A percentile compares a stretch with the other conserved stretches of the same genome.
Evolutionary conservation across 129 eudicot species (phyloP).

Genomic region (Rutidosis leptorrhynchoides): DNA sequence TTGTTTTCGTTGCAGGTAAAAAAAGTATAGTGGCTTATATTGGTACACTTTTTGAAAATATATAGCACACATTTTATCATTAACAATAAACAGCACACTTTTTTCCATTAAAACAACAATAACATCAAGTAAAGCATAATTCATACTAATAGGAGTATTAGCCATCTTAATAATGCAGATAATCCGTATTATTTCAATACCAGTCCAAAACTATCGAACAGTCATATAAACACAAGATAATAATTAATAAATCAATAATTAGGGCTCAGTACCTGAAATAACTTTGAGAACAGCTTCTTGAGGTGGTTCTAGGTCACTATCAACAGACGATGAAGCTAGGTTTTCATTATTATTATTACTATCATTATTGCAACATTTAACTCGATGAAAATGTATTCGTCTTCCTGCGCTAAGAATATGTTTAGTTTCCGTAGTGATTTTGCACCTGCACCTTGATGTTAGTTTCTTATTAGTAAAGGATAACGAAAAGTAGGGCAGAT

Average conservation of each 20-base stretch:
- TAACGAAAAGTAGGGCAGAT: not conserved
- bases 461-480: not conserved
- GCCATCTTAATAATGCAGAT: not conserved
- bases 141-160: too few relatives aligned
- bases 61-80: too few relatives aligned
- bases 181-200: not conserved
- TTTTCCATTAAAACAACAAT: too few relatives aligned
- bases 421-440: not conserved
- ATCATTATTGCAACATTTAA: not conserved
- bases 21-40: too few relatives aligned
- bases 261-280: constrained; percentile 60
- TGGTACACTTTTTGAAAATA: too few relatives aligned
- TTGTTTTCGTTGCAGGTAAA: too few relatives aligned
- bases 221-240: too few relatives aligned
- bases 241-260: constrained; percentile 17
- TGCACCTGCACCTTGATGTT: not conserved
- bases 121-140: too few relatives aligned
- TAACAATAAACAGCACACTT: not conserved
- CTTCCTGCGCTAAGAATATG: not conserved
- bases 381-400: not conserved
- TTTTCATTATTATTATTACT: not conserved
- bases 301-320: constrained; percentile 58
- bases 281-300: constrained; percentile 97
- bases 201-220: not conserved
- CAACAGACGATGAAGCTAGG: not conserved